Evolutionary conservation across 106 monocot species (phyloP).

Genomic region (Phalaenopsis aphrodite): DNA sequence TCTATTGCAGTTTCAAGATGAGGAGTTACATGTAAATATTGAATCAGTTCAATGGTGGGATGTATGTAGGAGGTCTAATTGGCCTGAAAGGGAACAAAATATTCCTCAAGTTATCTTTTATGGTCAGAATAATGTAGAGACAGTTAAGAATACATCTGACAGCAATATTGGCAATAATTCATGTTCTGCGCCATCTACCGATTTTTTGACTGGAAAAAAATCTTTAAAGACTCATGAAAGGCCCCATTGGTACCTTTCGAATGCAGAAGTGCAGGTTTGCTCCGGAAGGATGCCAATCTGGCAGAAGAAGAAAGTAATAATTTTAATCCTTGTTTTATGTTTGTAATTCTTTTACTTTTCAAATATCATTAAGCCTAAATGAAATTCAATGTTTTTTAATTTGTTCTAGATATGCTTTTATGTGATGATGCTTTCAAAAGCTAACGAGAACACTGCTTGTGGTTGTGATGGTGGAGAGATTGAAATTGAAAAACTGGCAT

Average conservation of each 20-base stretch:
- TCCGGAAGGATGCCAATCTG: constrained; percentile 66
- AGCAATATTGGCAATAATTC: constrained; percentile 34
- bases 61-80: constrained; percentile 79
- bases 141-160: constrained; percentile 38
- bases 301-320: constrained; percentile 77
- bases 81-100: constrained; percentile 88
- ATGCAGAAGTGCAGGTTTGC: constrained; percentile 79
- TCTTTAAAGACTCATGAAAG: constrained; percentile 32
- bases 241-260: constrained; percentile 70
- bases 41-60: constrained; percentile 99
- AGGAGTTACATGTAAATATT: constrained; percentile 70
- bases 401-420: constrained; percentile 65
- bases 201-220: constrained; percentile 31
- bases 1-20: constrained; percentile 59
- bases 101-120: constrained; percentile 19
- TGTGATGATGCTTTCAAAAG: constrained; percentile 24
- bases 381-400: not conserved
- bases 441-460: constrained; percentile 10
- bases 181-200: constrained; percentile 25
- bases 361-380: not conserved
- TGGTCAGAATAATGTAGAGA: constrained; percentile 21
- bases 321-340: not conserved
- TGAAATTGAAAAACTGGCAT: constrained; percentile 66
- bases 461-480: constrained; percentile 52
- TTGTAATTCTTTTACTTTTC: not conserved